phyloP scores from a whole-genome alignment of 1,284 basidiomycete species.

The Serendipita sp. region DNA sequence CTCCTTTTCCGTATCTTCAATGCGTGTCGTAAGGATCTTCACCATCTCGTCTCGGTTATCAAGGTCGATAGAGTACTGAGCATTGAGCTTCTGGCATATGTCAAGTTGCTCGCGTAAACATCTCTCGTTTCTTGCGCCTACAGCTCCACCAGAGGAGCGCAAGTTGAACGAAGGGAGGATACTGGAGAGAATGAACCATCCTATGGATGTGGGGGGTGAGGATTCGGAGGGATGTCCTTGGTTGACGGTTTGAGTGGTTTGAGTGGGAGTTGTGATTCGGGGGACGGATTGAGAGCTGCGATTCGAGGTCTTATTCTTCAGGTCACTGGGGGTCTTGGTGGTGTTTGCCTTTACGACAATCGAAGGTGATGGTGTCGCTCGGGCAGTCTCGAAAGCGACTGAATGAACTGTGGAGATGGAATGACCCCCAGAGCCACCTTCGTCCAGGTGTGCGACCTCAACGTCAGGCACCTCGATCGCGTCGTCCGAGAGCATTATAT shows the following conservation, averaged over 20 bases:
- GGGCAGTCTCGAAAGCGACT: not conserved
- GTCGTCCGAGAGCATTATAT: slow-evolving; percentile 25
- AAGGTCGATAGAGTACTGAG: slow-evolving; percentile 60
- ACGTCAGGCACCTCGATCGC: slow-evolving; percentile 28
- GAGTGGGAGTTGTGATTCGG: no score
- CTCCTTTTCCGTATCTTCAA: slow-evolving; percentile 35
- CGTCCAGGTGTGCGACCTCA: not conserved
- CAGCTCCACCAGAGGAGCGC: not conserved
- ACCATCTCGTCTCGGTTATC: slow-evolving; percentile 55
- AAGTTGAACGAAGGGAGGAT: not conserved
- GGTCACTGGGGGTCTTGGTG: not conserved
- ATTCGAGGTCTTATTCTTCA: not conserved
- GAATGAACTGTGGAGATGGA: no score
- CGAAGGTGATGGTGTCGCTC: not conserved
- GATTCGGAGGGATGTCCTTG: no score
- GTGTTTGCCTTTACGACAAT: not conserved
- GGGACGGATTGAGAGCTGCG: not conserved
- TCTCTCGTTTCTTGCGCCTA: not conserved
- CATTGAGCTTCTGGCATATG: slow-evolving; percentile 50
- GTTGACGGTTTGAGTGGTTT: no score
- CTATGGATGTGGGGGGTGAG: not conserved
- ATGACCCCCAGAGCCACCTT: not conserved
- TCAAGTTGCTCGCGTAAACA: slow-evolving; percentile 53
- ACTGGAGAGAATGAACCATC: not conserved
- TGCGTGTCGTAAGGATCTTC: slow-evolving; percentile 37